Conservation (phyloP, 768 basidiomycete species). For the Xerocomus potaroensis region DNA sequence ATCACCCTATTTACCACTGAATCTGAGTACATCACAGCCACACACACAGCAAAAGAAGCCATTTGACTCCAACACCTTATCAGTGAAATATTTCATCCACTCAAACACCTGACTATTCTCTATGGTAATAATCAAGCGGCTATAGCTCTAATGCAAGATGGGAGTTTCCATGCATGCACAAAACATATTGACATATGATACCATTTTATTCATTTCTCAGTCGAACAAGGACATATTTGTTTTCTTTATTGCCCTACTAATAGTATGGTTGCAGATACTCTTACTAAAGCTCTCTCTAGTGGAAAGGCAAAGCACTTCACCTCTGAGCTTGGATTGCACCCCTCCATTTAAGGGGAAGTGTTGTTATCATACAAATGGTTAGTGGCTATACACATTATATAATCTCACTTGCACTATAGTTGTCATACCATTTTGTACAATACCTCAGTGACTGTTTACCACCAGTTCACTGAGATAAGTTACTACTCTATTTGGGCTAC, state of each 20-base stretch:
- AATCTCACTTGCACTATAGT: too few species aligned
- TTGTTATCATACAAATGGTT: too few species aligned
- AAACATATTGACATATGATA: background rate
- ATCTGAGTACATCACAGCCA: background rate
- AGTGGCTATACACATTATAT: too few species aligned
- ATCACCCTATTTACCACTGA: background rate
- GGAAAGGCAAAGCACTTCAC: too few species aligned
- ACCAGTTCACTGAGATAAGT: too few species aligned
- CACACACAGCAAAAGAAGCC: background rate
- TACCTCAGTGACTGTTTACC: too few species aligned
- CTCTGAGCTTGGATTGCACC: too few species aligned
- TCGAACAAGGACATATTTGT: background rate
- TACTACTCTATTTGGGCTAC: too few species aligned
- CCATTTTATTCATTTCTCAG: background rate
- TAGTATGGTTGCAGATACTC: background rate
- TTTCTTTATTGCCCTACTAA: background rate
- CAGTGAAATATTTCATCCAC: background rate
- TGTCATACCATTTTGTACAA: too few species aligned
- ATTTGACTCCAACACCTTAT: slow-evolving; percentile 3
- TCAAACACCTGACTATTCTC: background rate
- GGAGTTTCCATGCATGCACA: background rate
- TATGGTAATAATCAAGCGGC: background rate
- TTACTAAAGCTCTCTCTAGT: too few species aligned
- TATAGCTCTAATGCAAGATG: background rate
- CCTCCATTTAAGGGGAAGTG: too few species aligned